Conservation (phyloP, 2,329 filamentous ascomycete genomes). For the Monosporascus sp. region DNA sequence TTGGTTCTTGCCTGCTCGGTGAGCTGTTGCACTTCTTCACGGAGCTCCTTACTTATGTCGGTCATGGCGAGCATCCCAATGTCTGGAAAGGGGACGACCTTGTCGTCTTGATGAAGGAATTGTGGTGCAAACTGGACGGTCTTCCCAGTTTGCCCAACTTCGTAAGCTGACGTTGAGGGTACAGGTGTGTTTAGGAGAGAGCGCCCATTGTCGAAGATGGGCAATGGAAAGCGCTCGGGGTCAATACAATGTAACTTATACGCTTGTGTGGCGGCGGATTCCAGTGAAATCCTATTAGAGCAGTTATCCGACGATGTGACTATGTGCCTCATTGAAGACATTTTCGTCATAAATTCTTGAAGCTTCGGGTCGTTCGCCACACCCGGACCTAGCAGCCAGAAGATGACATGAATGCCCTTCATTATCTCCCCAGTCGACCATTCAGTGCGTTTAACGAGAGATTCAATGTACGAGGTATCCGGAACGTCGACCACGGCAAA, state of each 20-base stretch:
- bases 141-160: slow-evolving; percentile 39
- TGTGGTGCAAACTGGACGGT: slow-evolving; percentile 43
- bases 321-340: slow-evolving; percentile 62
- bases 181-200: slow-evolving; percentile 15
- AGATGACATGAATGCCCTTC: slow-evolving; percentile 59
- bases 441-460: slow-evolving; percentile 65
- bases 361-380: slow-evolving; percentile 60
- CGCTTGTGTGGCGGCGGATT: slow-evolving; percentile 60
- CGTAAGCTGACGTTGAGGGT: slow-evolving; percentile 20
- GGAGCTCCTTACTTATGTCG: slow-evolving; percentile 36
- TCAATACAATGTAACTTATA: slow-evolving; percentile 70
- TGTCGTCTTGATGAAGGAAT: slow-evolving; percentile 38
- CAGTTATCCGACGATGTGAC: slow-evolving; percentile 70
- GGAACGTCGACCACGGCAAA: slow-evolving; percentile 79
- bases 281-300: slow-evolving; percentile 68
- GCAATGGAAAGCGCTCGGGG: slow-evolving; percentile 64
- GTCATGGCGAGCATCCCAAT: slow-evolving; percentile 33
- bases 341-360: slow-evolving; percentile 61
- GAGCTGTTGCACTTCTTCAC: slow-evolving; percentile 41
- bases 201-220: slow-evolving; percentile 56
- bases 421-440: slow-evolving; percentile 63
- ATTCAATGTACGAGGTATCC: slow-evolving; percentile 60
- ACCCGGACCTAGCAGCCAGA: slow-evolving; percentile 75
- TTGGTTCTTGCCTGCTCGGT: slow-evolving; percentile 41
- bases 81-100: slow-evolving; percentile 44